Evolutionary conservation across 176 grass and related monocot species (phyloP).

Genomic region (Alloteropsis semialata): DNA sequence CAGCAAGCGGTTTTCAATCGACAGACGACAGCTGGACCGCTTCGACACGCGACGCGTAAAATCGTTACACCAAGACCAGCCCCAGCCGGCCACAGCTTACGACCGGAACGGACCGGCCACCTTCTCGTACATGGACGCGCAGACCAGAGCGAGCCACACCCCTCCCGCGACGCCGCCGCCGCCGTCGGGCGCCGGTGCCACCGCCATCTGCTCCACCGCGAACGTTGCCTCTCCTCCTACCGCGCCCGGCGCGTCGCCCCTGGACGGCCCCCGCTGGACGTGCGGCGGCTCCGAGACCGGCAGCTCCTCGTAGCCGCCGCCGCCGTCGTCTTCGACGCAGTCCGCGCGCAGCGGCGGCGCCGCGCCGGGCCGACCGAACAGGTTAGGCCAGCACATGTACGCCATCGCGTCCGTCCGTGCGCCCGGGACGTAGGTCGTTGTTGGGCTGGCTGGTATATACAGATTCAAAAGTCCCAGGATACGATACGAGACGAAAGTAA

Average conservation of each 20-base stretch:
- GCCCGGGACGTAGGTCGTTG: too few relatives aligned
- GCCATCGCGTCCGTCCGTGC: neutral
- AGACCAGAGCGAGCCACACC: neutral
- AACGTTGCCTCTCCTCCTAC: neutral
- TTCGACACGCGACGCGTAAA: neutral
- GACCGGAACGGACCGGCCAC: neutral
- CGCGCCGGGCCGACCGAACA: neutral
- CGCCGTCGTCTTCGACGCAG: neutral
- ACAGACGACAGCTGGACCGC: too few relatives aligned
- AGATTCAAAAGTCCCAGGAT: too few relatives aligned
- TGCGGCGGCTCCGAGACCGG: constrained; percentile 8
- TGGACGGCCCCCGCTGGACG: neutral
- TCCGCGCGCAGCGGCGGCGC: constrained; percentile 10
- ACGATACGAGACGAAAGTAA: too few relatives aligned
- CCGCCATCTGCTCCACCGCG: neutral
- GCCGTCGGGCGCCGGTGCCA: neutral
- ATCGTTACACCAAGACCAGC: neutral
- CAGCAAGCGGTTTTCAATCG: too few relatives aligned
- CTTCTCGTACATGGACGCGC: neutral
- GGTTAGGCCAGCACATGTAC: neutral
- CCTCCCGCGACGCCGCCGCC: neutral
- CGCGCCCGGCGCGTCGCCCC: neutral
- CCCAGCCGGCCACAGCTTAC: neutral
- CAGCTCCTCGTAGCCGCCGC: constrained; percentile 6
- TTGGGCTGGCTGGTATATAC: neutral